Percentiles rank a stretch among this genome's conserved stretches.
phyloP scores from a whole-genome alignment of 2,329 filamentous ascomycete genomes.

The Colletotrichum sp. region DNA sequence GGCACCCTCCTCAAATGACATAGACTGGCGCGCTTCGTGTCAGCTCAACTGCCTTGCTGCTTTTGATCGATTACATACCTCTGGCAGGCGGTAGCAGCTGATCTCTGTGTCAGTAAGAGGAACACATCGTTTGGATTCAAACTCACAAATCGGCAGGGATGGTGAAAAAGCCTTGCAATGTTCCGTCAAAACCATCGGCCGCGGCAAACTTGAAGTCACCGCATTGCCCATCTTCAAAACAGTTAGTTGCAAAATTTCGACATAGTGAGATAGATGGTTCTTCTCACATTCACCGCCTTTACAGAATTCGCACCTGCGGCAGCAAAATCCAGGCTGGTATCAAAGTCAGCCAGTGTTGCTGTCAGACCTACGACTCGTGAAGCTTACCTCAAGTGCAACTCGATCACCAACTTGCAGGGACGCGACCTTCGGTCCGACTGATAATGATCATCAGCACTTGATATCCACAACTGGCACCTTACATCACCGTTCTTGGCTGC shows the following conservation, averaged over 20 bases:
- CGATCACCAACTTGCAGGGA: neutral
- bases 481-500: neutral
- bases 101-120: fast-evolving
- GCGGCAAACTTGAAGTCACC: neutral
- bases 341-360: neutral
- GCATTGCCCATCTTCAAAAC: neutral
- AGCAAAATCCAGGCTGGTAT: neutral
- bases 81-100: neutral
- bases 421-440: neutral
- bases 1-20: neutral
- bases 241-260: neutral
- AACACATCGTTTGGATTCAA: neutral
- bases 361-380: neutral
- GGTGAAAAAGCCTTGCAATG: neutral
- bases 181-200: neutral
- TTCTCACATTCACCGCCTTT: neutral
- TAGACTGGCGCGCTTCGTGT: neutral
- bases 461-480: neutral
- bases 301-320: neutral
- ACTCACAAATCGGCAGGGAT: neutral
- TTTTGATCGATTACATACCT: neutral
- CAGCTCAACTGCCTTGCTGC: neutral
- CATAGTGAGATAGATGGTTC: neutral
- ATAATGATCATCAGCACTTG: neutral
- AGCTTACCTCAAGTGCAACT: neutral